phyloP scores from a whole-genome alignment of 257 asterid species.

The Ajuga chamaepitys region DNA sequence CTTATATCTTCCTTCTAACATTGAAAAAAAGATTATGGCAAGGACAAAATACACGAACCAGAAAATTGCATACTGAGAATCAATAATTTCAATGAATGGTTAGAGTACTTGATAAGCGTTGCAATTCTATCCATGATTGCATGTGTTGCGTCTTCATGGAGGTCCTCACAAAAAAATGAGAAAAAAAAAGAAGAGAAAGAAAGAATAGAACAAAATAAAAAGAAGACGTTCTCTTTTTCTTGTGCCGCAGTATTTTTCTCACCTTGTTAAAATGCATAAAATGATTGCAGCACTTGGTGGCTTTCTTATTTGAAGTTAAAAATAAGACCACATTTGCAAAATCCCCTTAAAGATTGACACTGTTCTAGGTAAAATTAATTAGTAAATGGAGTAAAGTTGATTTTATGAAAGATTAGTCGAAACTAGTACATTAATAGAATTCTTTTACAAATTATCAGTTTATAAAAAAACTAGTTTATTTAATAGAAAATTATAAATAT shows the following conservation, averaged over 20 bases:
- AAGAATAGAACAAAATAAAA: not conserved
- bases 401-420: not conserved
- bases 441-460: too few species aligned
- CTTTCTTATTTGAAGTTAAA: not conserved
- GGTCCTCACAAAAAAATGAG: not conserved
- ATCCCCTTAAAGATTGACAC: not conserved
- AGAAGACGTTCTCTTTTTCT: not conserved
- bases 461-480: too few species aligned
- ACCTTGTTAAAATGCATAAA: constrained; percentile 1
- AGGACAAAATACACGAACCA: not conserved
- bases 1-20: not conserved
- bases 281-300: not conserved
- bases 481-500: not conserved
- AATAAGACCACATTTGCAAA: not conserved
- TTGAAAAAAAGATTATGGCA: not conserved
- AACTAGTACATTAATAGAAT: not conserved
- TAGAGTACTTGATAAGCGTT: too few species aligned
- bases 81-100: not conserved
- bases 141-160: not conserved
- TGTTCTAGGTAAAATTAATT: not conserved
- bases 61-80: not conserved
- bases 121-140: not conserved
- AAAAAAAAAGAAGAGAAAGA: not conserved
- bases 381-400: not conserved
- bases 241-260: not conserved